Conservation (phyloP, 192 early-diverging fungal species). For the Lobosporangium transversale region DNA sequence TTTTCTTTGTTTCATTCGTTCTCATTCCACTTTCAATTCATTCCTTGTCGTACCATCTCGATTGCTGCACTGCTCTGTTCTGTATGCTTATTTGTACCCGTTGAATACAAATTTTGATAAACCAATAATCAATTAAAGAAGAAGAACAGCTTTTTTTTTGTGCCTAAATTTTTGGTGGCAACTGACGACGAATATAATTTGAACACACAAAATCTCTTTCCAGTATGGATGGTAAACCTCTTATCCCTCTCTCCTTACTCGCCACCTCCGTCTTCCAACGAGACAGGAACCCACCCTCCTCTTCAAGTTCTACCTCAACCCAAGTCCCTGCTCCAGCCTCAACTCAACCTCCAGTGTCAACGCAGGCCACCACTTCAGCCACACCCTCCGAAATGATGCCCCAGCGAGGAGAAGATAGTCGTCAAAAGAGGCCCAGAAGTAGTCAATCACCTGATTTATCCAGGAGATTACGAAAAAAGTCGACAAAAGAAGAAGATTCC, state of each 20-base stretch:
- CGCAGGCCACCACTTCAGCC: background rate
- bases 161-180: background rate
- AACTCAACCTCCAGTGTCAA: background rate
- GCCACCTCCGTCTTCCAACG: slow-evolving; percentile 32
- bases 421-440: background rate
- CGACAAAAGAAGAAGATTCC: background rate
- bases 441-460: background rate
- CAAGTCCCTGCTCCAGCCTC: background rate
- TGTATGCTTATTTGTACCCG: too few species aligned
- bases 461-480: background rate
- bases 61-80: background rate
- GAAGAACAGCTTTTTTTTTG: background rate
- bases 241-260: slow-evolving; percentile 26
- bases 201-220: too few species aligned
- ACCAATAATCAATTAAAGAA: too few species aligned
- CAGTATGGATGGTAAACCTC: background rate
- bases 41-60: background rate
- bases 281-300: background rate
- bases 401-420: background rate
- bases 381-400: too few species aligned
- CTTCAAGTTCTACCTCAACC: background rate
- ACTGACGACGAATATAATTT: background rate
- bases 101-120: too few species aligned
- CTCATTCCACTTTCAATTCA: background rate
- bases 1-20: background rate